Conservation (phyloP, 306 rosid species). For the Quercus ilex region DNA sequence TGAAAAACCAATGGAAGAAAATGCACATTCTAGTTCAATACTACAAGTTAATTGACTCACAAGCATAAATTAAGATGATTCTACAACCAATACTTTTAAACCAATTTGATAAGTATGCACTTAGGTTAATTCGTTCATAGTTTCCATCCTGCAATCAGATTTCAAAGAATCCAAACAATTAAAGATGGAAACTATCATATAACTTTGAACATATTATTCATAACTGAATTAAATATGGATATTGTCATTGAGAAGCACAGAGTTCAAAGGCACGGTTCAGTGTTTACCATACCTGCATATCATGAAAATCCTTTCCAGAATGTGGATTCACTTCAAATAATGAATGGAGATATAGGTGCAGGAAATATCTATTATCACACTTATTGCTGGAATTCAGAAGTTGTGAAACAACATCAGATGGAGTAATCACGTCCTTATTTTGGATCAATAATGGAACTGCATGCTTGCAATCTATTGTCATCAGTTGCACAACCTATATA, state of each 20-base stretch:
- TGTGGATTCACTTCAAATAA: conserved; percentile 86
- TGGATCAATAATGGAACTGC: conserved; percentile 80
- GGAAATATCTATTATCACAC: conserved; percentile 63
- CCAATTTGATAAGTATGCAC: background rate
- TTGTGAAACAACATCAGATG: conserved; percentile 78
- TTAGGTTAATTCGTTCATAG: background rate
- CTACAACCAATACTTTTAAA: background rate
- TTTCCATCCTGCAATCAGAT: background rate
- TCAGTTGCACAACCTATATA: conserved; percentile 77
- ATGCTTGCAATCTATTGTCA: conserved; percentile 92
- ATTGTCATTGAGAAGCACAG: conserved; percentile 11
- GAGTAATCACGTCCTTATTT: conserved; percentile 62
- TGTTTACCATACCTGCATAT: conserved; percentile 73
- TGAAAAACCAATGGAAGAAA: background rate
- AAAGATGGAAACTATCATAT: background rate
- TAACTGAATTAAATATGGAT: conserved; percentile 9
- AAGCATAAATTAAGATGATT: background rate
- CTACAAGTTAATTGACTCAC: background rate
- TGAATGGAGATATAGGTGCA: conserved; percentile 85
- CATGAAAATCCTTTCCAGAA: conserved; percentile 91
- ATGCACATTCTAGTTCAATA: background rate
- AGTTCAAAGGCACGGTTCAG: conserved; percentile 7
- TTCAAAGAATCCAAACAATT: background rate
- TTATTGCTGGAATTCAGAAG: conserved; percentile 52
- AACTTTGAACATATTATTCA: conserved; percentile 7